Conservation (phyloP, 2,329 filamentous ascomycete genomes). For the Nemania sp. region DNA sequence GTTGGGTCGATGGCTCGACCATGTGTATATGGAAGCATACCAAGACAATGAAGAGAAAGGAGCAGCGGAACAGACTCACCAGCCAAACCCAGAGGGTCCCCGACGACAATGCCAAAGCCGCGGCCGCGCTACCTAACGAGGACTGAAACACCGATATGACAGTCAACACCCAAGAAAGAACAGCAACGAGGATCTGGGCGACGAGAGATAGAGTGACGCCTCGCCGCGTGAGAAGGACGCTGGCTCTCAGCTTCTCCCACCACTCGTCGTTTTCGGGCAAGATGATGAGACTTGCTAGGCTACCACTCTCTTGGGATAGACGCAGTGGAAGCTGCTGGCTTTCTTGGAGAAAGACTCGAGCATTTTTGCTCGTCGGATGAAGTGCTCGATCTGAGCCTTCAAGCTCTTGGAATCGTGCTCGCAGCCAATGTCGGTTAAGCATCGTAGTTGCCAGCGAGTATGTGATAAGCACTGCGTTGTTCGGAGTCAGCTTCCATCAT, state of each 20-base stretch:
- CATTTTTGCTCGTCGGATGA: conserved; percentile 11
- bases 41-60: not conserved
- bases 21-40: too few relatives aligned
- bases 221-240: conserved; percentile 21
- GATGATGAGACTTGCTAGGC: conserved; percentile 23
- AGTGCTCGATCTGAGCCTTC: conserved; percentile 9
- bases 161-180: conserved; percentile 25
- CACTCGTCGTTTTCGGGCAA: conserved; percentile 23
- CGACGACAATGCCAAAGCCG: conserved; percentile 23
- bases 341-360: conserved; percentile 25
- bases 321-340: conserved; percentile 23
- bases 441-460: conserved; percentile 30
- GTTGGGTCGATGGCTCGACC: not conserved
- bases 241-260: conserved; percentile 22
- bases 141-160: conserved; percentile 17
- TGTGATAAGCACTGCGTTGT: conserved; percentile 22
- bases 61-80: conserved; percentile 11
- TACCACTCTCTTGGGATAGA: conserved; percentile 21
- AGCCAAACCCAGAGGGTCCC: conserved; percentile 29
- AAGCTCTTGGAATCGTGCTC: conserved; percentile 17
- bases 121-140: conserved; percentile 22
- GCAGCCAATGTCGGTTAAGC: conserved; percentile 27
- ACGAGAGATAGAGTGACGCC: conserved; percentile 23
- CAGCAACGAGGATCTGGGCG: conserved; percentile 25
- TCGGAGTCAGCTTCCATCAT: not conserved